Evolutionary conservation across 2,329 filamentous ascomycete species (phyloP), one percentile per base, ranked within the genome.

Genomic region (Tricladium varicosporioides): DNA sequence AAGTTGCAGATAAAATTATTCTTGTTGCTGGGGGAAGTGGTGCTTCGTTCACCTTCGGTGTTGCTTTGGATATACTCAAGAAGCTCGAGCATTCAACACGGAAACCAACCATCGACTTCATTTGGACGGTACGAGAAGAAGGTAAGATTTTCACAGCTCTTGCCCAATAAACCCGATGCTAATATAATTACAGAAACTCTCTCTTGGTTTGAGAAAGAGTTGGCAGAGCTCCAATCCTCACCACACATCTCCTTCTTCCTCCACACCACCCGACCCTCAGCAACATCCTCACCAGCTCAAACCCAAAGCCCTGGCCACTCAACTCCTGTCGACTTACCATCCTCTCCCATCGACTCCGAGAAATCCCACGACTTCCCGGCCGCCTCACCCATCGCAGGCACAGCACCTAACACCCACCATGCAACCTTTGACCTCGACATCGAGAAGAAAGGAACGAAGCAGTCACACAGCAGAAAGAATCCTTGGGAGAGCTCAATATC

Each of bases 21-120:
- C 70, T 86, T 43, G 74, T 86, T 40, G 81, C 82, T 2, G 84
- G 83, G 11, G 84, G 84, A 4, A 82, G 81, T 51, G 84, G 84
- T 1, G 83, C 80, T 1, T 84, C 79, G 31, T 87, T 86, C 66
- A 79, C 77, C 0, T 79, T 80, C 57, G 78, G 78, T 5, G 69
- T 80, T 36, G 77, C 75, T 1, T 67, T 75, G 7, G 76, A 79
- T 58, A 72, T 80, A 57, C 70, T 79, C 5, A 71, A 73, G 66
- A 73, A 43, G 66, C 69, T 33, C 70, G 22, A 27, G 7, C 72
- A 1, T 65, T 67, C 18, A 73, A 74, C 57, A 67, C 60, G 31
- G 46, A 69, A 36, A 70, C 53, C 54, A n/a, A 60, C 49, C 5
- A 61, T 81, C 43, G 75, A 77, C 1, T 78, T 81, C 54, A 75